A percentile compares a stretch with the other conserved stretches of the same genome.
Evolutionary conservation across 2,329 filamentous ascomycete species (phyloP).

Genomic region (Verticillium klebahnii): DNA sequence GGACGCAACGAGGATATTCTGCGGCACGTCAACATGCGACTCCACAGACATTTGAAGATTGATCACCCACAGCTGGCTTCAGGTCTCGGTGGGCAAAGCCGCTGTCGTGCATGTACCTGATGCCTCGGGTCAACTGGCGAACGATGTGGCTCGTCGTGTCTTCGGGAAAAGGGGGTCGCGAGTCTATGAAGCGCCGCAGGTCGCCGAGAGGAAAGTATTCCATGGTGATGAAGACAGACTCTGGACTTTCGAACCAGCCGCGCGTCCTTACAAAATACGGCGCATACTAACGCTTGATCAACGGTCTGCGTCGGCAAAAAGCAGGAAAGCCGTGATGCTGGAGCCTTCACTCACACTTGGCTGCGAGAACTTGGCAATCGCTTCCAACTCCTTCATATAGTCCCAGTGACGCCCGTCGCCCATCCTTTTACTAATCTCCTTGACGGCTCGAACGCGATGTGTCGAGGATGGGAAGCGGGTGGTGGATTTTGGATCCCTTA

Average conservation of each 20-base stretch:
- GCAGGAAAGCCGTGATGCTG: background rate
- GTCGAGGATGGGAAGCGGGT: conserved; percentile 1
- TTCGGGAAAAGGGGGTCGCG: background rate
- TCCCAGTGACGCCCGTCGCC: conserved; percentile 1
- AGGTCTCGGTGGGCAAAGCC: conserved; percentile 15
- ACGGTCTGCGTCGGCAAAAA: no score
- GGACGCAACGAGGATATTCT: conserved; percentile 15
- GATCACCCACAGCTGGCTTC: conserved; percentile 8
- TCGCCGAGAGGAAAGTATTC: conserved; percentile 18
- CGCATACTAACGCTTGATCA: conserved; percentile 13
- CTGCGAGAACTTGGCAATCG: conserved; percentile 17
- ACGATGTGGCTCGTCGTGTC: conserved; percentile 6
- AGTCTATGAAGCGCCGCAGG: conserved; percentile 12
- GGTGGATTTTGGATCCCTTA: background rate
- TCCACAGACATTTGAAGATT: background rate
- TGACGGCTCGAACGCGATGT: conserved; percentile 13
- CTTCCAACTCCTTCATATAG: conserved; percentile 16
- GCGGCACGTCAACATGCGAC: background rate
- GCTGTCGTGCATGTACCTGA: conserved; percentile 13
- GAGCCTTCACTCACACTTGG: background rate
- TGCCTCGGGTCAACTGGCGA: conserved; percentile 9
- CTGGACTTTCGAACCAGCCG: conserved; percentile 16
- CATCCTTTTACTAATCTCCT: conserved; percentile 10
- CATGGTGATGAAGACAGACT: conserved; percentile 18
- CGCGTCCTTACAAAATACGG: conserved; percentile 15